These are phyloP conservation scores for Hapsidospora chrysogenum DNA, from an alignment of 495 filamentous ascomycete genomes.

Conservation along the genomic window DNA sequence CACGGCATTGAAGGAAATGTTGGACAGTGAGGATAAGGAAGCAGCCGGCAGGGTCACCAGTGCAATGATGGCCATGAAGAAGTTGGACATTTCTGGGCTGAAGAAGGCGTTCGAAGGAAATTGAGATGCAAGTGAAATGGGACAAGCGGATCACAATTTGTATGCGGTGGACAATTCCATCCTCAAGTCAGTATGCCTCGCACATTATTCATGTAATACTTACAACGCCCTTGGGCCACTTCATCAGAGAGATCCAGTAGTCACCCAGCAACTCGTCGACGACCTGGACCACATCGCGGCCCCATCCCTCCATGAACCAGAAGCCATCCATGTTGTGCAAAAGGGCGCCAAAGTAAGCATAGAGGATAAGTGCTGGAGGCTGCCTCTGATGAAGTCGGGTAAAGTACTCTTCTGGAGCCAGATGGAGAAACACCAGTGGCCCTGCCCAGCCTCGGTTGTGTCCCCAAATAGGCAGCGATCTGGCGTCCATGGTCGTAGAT, in stretches of 20 bases:
- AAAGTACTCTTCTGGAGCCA: neutral
- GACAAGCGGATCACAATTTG: no score
- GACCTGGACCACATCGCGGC: neutral
- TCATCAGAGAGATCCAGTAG: neutral
- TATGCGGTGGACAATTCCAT: no score
- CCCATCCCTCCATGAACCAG: neutral
- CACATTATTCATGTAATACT: no score
- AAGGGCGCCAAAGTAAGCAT: neutral
- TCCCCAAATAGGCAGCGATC: neutral
- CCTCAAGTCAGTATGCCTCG: no score
- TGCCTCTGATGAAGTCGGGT: neutral
- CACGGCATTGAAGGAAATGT: no score
- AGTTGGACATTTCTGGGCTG: no score
- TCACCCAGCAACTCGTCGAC: neutral
- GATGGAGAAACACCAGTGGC: neutral
- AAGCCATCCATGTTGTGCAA: neutral
- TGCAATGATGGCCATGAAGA: no score
- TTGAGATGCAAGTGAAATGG: no score
- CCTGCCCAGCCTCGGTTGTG: neutral
- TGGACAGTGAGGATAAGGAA: no score
- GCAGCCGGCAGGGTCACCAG: no score
- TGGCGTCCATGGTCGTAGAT: neutral
- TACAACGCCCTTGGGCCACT: neutral
- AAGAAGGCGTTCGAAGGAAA: no score
- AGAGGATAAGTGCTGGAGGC: neutral